Conservation (phyloP, 768 basidiomycete species). For the Amanita rubescens region DNA sequence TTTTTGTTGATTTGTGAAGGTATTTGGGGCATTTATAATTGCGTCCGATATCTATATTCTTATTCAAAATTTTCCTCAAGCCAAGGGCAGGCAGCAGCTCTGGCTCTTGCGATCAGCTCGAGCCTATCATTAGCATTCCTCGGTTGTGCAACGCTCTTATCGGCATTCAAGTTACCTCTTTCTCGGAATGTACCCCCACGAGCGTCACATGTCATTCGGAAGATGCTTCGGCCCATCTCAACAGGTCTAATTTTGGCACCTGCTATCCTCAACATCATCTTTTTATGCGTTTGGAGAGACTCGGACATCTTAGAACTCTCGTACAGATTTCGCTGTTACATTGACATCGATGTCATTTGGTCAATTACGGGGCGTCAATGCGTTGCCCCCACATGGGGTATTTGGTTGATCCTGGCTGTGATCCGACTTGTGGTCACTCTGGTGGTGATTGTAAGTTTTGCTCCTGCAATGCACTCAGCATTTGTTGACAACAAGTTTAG, state of each 20-base stretch:
- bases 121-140: slow-evolving; percentile 34
- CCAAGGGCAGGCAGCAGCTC: slow-evolving; percentile 33
- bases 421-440: slow-evolving; percentile 49
- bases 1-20: slow-evolving; percentile 24
- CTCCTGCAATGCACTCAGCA: not conserved
- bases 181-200: slow-evolving; percentile 23
- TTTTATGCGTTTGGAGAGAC: slow-evolving; percentile 48
- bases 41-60: slow-evolving; percentile 59
- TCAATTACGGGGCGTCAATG: slow-evolving; percentile 26
- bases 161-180: slow-evolving; percentile 31
- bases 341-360: slow-evolving; percentile 68
- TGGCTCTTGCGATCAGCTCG: slow-evolving; percentile 44
- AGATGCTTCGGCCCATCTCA: slow-evolving; percentile 32
- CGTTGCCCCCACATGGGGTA: slow-evolving; percentile 34
- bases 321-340: slow-evolving; percentile 39
- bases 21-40: slow-evolving; percentile 54
- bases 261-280: slow-evolving; percentile 45
- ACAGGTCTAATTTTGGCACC: slow-evolving; percentile 43
- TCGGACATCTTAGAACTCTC: slow-evolving; percentile 28
- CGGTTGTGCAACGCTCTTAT: slow-evolving; percentile 29
- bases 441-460: slow-evolving; percentile 42
- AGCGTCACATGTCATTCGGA: slow-evolving; percentile 22
- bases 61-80: slow-evolving; percentile 35
- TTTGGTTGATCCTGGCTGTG: slow-evolving; percentile 48
- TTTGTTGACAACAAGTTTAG: slow-evolving; percentile 13